These are phyloP conservation scores for Huntiella savannae DNA, from an alignment of 2,329 filamentous ascomycete species.

Conservation along the genomic window DNA sequence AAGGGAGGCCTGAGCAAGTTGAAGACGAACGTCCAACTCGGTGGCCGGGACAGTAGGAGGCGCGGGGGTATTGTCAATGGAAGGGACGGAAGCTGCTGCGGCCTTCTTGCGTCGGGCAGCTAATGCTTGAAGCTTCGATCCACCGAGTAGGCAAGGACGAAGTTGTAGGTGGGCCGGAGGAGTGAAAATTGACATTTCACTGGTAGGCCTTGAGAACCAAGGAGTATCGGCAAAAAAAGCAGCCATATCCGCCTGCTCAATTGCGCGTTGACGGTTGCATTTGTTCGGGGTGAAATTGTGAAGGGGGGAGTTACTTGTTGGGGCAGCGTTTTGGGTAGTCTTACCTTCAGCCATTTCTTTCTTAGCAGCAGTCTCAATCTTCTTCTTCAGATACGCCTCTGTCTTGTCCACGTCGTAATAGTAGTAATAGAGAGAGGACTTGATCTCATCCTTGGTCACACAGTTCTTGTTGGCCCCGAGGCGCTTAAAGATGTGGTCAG, in stretches of 20 bases:
- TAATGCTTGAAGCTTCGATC: constrained; percentile 81
- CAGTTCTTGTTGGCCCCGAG: constrained; percentile 29
- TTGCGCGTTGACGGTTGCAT: not conserved
- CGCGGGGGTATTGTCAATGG: not conserved
- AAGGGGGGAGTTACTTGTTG: constrained; percentile 4
- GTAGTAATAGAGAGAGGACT: constrained; percentile 75
- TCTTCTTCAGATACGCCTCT: constrained; percentile 48
- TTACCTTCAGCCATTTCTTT: constrained; percentile 27
- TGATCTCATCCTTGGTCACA: constrained; percentile 41
- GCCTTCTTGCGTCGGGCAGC: constrained; percentile 77
- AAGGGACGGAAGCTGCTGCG: constrained; percentile 32
- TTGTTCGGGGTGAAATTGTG: not conserved
- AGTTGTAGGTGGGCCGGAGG: constrained; percentile 20
- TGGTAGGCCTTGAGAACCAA: constrained; percentile 56
- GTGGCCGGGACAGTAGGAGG: not conserved
- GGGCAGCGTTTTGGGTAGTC: constrained; percentile 13
- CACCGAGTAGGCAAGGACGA: constrained; percentile 51
- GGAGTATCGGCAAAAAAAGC: constrained; percentile 66
- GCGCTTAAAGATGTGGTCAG: constrained; percentile 18
- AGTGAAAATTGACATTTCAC: constrained; percentile 47
- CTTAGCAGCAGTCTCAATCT: constrained; percentile 21
- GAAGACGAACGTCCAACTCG: not conserved
- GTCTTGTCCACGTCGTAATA: constrained; percentile 73
- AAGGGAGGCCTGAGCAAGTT: constrained; percentile 4
- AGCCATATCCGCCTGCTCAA: not conserved